Percentiles rank a stretch among this genome's conserved stretches.
Evolutionary conservation across 1,139 yeast genomes (phyloP).

Genomic region (Candida pseudoviswanathii): DNA sequence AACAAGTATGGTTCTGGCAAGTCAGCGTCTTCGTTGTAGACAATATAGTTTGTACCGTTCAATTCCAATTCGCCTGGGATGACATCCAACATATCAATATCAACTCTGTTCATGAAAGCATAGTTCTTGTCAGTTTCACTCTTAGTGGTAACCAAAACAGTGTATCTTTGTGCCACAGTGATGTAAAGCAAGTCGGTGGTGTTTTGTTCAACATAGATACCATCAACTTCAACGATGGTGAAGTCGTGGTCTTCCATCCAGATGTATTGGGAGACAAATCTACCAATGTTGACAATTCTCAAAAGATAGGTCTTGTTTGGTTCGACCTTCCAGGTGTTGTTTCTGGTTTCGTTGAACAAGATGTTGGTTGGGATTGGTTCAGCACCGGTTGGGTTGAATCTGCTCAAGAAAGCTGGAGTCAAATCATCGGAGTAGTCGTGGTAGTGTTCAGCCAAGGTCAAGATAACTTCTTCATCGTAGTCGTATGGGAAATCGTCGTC

Average conservation of each 20-base stretch:
- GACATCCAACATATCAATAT: slow-evolving; percentile 66
- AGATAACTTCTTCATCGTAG: slow-evolving; percentile 62
- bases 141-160: slow-evolving; percentile 62
- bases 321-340: slow-evolving; percentile 57
- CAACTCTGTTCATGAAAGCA: slow-evolving; percentile 64
- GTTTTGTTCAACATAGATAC: slow-evolving; percentile 61
- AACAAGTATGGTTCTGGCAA: slow-evolving; percentile 25
- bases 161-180: slow-evolving; percentile 72
- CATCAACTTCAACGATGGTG: slow-evolving; percentile 73
- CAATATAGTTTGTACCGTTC: slow-evolving; percentile 56
- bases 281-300: slow-evolving; percentile 66
- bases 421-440: slow-evolving; percentile 52
- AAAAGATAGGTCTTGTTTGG: slow-evolving; percentile 65
- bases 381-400: slow-evolving; percentile 81
- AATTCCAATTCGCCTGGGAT: slow-evolving; percentile 55
- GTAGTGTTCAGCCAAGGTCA: slow-evolving; percentile 65
- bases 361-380: slow-evolving; percentile 76
- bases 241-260: slow-evolving; percentile 69
- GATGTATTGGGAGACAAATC: slow-evolving; percentile 71
- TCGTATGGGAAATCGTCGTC: slow-evolving; percentile 59
- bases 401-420: slow-evolving; percentile 49
- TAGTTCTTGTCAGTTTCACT: slow-evolving; percentile 47
- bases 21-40: slow-evolving; percentile 43
- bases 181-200: slow-evolving; percentile 60
- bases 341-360: slow-evolving; percentile 64